Base-by-base conservation (phyloP, 495 filamentous ascomycete species). In the Barbatosphaeria neglecta region DNA sequence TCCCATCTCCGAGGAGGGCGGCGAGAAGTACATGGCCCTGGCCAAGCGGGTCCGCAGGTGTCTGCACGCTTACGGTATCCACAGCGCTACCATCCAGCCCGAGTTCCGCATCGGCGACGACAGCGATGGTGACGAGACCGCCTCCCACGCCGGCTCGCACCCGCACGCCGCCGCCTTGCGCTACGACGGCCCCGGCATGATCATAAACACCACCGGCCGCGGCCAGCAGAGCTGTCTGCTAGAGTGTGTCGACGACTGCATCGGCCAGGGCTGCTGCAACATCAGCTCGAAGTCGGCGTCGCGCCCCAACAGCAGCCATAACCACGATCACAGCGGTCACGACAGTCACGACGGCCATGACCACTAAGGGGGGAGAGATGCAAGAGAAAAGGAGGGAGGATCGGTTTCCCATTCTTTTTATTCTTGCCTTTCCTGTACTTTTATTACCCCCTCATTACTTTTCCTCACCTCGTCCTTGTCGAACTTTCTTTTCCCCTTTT, bases 11-110 rank as follows among this genome's bases (percentile, higher is more conserved):
- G 82, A 89, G 53, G 78, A 80, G 37, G 80, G 81, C 6, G 84
- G 78, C 1, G 82, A 82, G 59, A 73, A 80, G 44, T 98, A 95
- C 59, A 98, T 97, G 93, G 72, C 78, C 42, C 78, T 98, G 24
- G 87, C 88, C 10, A 76, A 74, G 41, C 78, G 78, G 47, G 83
- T 93, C 17, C 72, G 89, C 13, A 78, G 76, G 31, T 98, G 92
- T 60, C 76, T 98, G 16, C 92, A 97, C 57, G 92, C 80, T 15
- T 94, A 94, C 53, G 92, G 92, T 13, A 96, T 98, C 50, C 92
- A 97, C 66, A 92, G 86, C n/a, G 88, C 87, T 4, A 98, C 92
- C 7, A 96, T 98, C 51, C 92, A 98, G 65, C 93, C 93, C 2
- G 92, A 98, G 59, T 98, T 92, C 61, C 84, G 82, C 51, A 69